A percentile compares a stretch with the other conserved stretches of the same genome.
phyloP scores from a whole-genome alignment of 192 early-diverging fungal genomes.

The Backusella circina region DNA sequence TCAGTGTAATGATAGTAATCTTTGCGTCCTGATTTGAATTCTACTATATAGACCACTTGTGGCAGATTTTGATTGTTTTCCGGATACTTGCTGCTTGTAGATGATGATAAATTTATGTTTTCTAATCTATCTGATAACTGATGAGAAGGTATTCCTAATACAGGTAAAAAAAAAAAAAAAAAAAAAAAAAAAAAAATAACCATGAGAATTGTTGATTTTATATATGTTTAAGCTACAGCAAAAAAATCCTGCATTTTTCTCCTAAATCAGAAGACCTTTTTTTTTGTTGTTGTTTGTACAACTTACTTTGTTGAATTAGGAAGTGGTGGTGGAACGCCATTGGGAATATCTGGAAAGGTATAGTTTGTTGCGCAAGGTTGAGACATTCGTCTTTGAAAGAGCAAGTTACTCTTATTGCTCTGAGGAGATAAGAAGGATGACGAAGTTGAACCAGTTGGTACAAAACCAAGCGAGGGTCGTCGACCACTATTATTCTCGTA shows the following conservation, averaged over 20 bases:
- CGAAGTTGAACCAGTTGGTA: conserved; percentile 11
- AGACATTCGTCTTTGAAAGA: conserved; percentile 2
- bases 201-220: neutral
- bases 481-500: neutral
- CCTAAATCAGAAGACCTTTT: neutral
- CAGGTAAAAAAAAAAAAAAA: neutral
- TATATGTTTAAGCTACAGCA: neutral
- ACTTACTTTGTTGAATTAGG: neutral
- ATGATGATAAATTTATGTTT: neutral
- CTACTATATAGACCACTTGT: conserved; percentile 54
- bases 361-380: neutral
- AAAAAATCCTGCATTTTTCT: conserved; percentile 4
- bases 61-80: neutral
- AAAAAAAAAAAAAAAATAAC: neutral
- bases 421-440: conserved; percentile 41
- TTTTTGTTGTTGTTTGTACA: neutral
- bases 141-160: neutral
- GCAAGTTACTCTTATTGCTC: neutral
- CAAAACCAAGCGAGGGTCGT: conserved; percentile 4
- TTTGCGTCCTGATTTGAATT: conserved; percentile 84
- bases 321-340: neutral
- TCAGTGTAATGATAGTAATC: conserved; percentile 60
- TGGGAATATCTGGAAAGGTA: conserved; percentile 10
- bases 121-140: neutral
- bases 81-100: neutral